Evolutionary conservation across 495 filamentous ascomycete species (phyloP).

Genomic region (Penicillium soppii): DNA sequence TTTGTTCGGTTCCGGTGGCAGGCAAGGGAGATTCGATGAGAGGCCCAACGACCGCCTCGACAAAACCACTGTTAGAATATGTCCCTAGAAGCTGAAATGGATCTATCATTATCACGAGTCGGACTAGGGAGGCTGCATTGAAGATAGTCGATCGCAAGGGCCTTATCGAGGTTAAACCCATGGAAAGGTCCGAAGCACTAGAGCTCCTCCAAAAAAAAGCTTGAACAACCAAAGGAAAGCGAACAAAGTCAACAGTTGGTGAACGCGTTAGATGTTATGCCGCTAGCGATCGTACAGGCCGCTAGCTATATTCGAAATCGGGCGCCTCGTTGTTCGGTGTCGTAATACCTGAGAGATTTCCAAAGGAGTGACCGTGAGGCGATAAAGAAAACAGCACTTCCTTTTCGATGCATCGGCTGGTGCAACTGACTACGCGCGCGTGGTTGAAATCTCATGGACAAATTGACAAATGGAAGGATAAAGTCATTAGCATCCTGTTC

Average conservation of each 20-base stretch:
- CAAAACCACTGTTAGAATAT: not conserved
- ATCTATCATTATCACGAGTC: not conserved
- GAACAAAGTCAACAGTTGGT: too few relatives aligned
- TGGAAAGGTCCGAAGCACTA: not conserved
- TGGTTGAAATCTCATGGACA: conserved; percentile 16
- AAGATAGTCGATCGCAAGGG: not conserved
- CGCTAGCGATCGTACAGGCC: not conserved
- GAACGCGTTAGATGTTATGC: not conserved
- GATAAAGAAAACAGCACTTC: not conserved
- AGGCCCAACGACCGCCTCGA: not conserved
- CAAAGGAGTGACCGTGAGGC: conserved; percentile 6
- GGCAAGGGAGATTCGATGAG: not conserved
- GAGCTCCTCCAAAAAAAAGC: not conserved
- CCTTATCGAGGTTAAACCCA: not conserved
- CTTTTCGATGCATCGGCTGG: not conserved
- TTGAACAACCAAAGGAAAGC: not conserved
- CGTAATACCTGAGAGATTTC: not conserved
- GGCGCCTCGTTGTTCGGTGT: not conserved
- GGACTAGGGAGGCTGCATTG: not conserved
- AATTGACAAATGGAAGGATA: conserved; percentile 23
- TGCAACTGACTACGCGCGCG: not conserved
- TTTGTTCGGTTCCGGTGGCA: not conserved
- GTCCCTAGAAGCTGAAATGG: not conserved
- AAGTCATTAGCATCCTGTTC: not conserved
- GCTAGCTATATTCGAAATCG: not conserved